Percentiles rank a stretch among this genome's conserved stretches.
phyloP scores from a whole-genome alignment of 768 basidiomycete species.

The Boletus coccyginus region DNA sequence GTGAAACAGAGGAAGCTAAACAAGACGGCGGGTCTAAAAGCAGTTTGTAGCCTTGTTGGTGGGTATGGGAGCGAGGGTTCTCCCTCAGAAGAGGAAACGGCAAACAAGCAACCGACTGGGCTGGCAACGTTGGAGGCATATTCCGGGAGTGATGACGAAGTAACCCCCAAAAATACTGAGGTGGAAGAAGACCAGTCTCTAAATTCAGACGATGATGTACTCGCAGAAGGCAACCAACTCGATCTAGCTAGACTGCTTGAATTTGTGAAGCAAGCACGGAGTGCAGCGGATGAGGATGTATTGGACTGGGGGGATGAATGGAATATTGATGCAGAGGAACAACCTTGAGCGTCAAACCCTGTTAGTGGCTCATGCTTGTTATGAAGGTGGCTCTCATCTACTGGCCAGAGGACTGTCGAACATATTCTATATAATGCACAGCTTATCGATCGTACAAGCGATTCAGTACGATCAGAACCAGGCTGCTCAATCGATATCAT shows the following conservation, averaged over 20 bases:
- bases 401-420: not conserved
- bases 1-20: conserved; percentile 59
- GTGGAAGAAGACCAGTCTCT: conserved; percentile 14
- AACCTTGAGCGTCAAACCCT: not conserved
- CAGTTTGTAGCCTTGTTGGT: conserved; percentile 55
- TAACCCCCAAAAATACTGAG: not conserved
- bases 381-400: not conserved
- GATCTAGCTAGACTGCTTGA: conserved; percentile 23
- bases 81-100: conserved; percentile 26
- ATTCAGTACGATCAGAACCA: not conserved
- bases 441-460: not conserved
- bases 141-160: conserved; percentile 20
- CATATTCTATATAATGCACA: not conserved
- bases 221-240: conserved; percentile 5
- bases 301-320: conserved; percentile 34
- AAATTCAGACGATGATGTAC: conserved; percentile 16
- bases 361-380: not conserved
- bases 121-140: conserved; percentile 25
- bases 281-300: conserved; percentile 26
- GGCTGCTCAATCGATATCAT: conserved; percentile 1
- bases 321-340: conserved; percentile 17
- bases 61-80: conserved; percentile 57
- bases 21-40: conserved; percentile 47
- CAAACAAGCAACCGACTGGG: conserved; percentile 4
- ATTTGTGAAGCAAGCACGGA: conserved; percentile 21